Evolutionary conservation across 1,284 basidiomycete genomes (phyloP).

Genomic region (Ceratobasidium sp.): DNA sequence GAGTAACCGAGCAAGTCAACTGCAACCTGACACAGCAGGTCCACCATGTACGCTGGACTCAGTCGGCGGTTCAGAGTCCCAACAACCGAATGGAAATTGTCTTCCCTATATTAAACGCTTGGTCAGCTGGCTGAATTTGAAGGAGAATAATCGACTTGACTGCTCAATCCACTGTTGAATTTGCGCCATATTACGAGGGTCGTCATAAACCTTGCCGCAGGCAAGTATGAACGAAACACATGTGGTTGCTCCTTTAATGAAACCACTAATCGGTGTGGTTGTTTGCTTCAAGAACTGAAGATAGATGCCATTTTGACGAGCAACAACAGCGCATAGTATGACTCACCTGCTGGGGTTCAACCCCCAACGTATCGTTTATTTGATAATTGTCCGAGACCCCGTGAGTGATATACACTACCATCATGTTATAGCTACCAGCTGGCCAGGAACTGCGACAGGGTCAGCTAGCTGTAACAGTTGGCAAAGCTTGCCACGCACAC

Average conservation of each 20-base stretch:
- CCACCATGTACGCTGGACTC: background rate
- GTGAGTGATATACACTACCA: conserved; percentile 12
- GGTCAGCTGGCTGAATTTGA: background rate
- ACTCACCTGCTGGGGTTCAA: background rate
- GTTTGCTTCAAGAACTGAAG: conserved; percentile 6
- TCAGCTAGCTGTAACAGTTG: background rate
- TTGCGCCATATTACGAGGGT: background rate
- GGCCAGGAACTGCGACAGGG: background rate
- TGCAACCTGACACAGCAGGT: background rate
- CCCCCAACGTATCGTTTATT: background rate
- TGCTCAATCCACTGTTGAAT: background rate
- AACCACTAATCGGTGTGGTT: background rate
- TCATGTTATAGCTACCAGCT: background rate
- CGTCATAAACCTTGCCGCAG: background rate
- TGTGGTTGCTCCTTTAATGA: background rate
- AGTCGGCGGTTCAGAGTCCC: background rate
- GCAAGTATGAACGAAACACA: background rate
- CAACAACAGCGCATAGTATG: background rate
- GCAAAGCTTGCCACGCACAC: background rate
- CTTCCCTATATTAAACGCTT: background rate
- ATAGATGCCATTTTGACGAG: background rate
- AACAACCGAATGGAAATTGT: background rate
- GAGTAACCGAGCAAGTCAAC: background rate
- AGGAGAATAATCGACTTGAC: background rate
- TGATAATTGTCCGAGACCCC: background rate